These are phyloP conservation scores for Trametes polyzona DNA, from an alignment of 1,284 basidiomycete genomes.

Conservation along the genomic window DNA sequence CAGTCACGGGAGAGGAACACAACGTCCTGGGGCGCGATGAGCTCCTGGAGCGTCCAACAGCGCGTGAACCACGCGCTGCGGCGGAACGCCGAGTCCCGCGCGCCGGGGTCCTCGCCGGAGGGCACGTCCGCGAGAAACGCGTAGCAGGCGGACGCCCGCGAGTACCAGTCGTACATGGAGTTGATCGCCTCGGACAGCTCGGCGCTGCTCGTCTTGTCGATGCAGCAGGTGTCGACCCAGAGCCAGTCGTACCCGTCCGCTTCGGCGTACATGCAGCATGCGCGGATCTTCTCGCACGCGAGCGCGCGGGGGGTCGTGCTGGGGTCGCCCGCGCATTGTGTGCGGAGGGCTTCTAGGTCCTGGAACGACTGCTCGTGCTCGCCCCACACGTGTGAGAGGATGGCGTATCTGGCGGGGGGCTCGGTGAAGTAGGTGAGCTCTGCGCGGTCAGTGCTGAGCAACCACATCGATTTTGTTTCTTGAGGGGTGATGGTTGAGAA, in stretches of 20 bases:
- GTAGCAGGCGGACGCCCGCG: conserved; percentile 3
- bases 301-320: not conserved
- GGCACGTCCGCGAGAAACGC: conserved; percentile 4
- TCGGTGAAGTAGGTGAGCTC: conserved; percentile 4
- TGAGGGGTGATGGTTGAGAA: not conserved
- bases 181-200: conserved; percentile 8
- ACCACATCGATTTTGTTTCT: not conserved
- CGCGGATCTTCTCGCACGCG: conserved; percentile 1
- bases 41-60: conserved; percentile 7
- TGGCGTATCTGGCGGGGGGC: conserved; percentile 5
- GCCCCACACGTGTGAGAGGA: conserved; percentile 7
- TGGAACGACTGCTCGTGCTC: conserved; percentile 10
- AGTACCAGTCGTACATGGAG: conserved; percentile 10
- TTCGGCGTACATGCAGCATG: conserved; percentile 6
- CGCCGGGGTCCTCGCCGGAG: not conserved
- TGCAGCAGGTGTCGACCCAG: conserved; percentile 9
- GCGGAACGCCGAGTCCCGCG: not conserved
- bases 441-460: conserved; percentile 2
- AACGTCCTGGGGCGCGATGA: conserved; percentile 3
- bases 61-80: conserved; percentile 1
- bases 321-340: not conserved
- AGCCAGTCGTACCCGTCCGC: conserved; percentile 13
- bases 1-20: conserved; percentile 1
- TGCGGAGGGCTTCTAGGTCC: not conserved
- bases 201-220: conserved; percentile 11